phyloP scores from a whole-genome alignment of 495 filamentous ascomycete genomes.

The Chaetomium cochliodes region DNA sequence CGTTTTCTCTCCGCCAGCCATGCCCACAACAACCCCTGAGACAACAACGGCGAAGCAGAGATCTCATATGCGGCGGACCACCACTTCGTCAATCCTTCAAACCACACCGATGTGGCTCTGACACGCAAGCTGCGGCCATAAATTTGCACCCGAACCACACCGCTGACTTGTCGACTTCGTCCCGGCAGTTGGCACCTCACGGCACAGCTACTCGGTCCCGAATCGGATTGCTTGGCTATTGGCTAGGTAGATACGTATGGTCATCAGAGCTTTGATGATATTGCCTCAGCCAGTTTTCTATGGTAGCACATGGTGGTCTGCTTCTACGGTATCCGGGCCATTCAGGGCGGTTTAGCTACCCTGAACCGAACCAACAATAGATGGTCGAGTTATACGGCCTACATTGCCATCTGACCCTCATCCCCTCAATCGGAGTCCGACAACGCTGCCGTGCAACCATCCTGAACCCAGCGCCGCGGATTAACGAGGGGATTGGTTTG shows the following conservation, averaged over 20 bases:
- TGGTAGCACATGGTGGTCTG: conserved; percentile 5
- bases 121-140: conserved; percentile 5
- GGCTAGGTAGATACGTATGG: not conserved
- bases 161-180: conserved; percentile 3
- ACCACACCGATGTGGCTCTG: not conserved
- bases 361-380: not conserved
- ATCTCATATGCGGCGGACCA: not conserved
- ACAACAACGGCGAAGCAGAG: not conserved
- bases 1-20: not conserved
- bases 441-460: conserved; percentile 14
- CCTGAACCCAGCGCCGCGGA: conserved; percentile 21
- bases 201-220: not conserved
- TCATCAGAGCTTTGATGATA: conserved; percentile 17
- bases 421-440: conserved; percentile 11
- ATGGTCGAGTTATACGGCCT: not conserved
- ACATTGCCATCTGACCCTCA: conserved; percentile 19
- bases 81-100: not conserved
- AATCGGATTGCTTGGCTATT: conserved; percentile 7
- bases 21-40: not conserved
- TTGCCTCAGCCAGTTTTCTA: conserved; percentile 18
- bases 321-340: not conserved
- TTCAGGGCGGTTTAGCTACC: not conserved
- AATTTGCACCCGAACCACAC: conserved; percentile 16
- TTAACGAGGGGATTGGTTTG: conserved; percentile 10
- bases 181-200: conserved; percentile 7